Base-by-base conservation (phyloP, 352 stramenopile species). In the Globisporangium alternatum region DNA sequence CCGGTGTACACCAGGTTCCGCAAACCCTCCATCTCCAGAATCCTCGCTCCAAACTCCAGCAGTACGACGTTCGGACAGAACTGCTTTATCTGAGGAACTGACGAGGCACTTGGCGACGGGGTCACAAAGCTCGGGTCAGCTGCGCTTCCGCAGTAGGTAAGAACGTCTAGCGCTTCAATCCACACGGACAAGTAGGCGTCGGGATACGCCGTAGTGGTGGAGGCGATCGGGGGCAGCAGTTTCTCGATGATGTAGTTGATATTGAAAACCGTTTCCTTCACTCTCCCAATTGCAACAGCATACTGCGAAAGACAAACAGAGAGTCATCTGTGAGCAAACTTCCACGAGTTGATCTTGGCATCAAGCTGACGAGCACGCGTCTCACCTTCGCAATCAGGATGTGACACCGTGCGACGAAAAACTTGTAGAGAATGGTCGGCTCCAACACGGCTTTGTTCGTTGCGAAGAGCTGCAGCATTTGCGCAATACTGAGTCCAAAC, bases 371-470 rank as follows among this genome's bases (percentile, higher is more conserved):
- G n/a, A n/a, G 8, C 5, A 51, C 4, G n/a, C 51, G 43, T 3
- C n/a, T 45, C 68, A 91, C 84, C 77, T 89, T 86, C n/a, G 81
- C 82, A 51, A 90, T 83, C 33, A 90, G 56, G 6, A 75, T 63
- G 58, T 91, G 81, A 39, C 78, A 86, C 37, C 76, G 72, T 8
- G 72, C 80, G 15, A 88, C 63, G 56, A 85, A 88, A 53, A 80
- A 81, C 13, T 62, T 65, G 47, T 81, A 82, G 41, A 89, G 69
- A 12, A 75, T 62, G 2, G 79, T 88, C 21, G 68, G 56, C 49
- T 82, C 69, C 9, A 93, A 62, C 21, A 78, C 52, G 19, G 49
- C 56, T 64, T 84, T 86, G 69, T 88, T 76, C 0, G 45, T 70
- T 12, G 43, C 66, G 28, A 89, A 90, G 35, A 93, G 65, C n/a